Evolutionary conservation across 2,329 filamentous ascomycete species (phyloP).

Genomic region (Xylariaceae sp.): DNA sequence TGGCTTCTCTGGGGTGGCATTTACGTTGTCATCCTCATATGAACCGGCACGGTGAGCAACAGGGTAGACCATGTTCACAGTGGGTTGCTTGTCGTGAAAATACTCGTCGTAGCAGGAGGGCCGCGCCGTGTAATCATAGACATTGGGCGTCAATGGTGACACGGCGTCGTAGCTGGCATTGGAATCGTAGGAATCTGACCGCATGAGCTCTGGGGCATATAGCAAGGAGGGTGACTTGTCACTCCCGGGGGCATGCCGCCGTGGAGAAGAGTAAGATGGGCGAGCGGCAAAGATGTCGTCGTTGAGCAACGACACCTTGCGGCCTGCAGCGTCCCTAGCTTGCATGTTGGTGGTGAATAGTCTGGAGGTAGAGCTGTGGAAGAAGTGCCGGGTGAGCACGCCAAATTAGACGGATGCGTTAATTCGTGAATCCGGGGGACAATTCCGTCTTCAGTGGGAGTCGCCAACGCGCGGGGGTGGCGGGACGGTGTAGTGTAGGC

Average conservation of each 20-base stretch:
- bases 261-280: conserved; percentile 36
- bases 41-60: conserved; percentile 44
- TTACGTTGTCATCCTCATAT: conserved; percentile 47
- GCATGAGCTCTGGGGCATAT: conserved; percentile 52
- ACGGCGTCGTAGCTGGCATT: conserved; percentile 49
- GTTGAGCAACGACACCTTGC: conserved; percentile 56
- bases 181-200: conserved; percentile 58
- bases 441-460: conserved; percentile 7
- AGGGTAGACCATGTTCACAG: conserved; percentile 33
- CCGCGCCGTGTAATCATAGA: conserved; percentile 38
- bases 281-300: conserved; percentile 40
- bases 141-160: conserved; percentile 52
- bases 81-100: conserved; percentile 28
- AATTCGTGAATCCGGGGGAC: not conserved
- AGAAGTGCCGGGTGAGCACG: conserved; percentile 1
- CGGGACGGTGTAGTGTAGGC: not conserved
- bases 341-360: conserved; percentile 40
- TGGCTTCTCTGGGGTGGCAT: conserved; percentile 42
- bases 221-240: conserved; percentile 42
- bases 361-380: not conserved
- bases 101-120: conserved; percentile 35
- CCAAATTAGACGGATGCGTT: not conserved
- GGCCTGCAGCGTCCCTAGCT: conserved; percentile 51
- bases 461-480: conserved; percentile 6
- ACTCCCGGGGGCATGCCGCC: conserved; percentile 35